Percentiles rank a stretch among this genome's conserved stretches.
Evolutionary conservation across 768 basidiomycete species (phyloP).

Genomic region (Myochromella boudieri): DNA sequence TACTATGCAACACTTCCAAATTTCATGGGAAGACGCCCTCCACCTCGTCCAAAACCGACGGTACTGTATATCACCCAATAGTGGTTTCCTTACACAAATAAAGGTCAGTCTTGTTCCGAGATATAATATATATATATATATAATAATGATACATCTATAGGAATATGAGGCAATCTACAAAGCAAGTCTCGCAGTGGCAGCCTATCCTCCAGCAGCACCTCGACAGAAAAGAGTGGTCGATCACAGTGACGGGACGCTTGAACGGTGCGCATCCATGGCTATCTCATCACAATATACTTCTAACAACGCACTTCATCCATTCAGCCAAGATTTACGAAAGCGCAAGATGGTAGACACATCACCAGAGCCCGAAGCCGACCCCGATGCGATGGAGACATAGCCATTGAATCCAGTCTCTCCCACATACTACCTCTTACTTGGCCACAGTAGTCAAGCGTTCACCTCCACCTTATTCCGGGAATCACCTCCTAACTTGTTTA

Average conservation of each 20-base stretch:
- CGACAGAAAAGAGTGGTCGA: slow-evolving; percentile 75
- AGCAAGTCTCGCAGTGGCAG: slow-evolving; percentile 68
- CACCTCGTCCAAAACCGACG: slow-evolving; percentile 87
- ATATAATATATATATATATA: neutral
- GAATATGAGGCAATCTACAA: slow-evolving; percentile 94
- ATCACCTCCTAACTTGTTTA: neutral
- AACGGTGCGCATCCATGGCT: slow-evolving; percentile 21
- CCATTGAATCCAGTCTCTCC: slow-evolving; percentile 4
- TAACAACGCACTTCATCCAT: slow-evolving; percentile 4
- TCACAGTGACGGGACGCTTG: slow-evolving; percentile 58
- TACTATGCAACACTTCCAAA: slow-evolving; percentile 80
- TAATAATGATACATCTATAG: slow-evolving; percentile 34
- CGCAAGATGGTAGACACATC: slow-evolving; percentile 39
- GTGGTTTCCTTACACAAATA: slow-evolving; percentile 89
- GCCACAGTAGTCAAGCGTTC: too few species aligned
- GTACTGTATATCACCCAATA: slow-evolving; percentile 92
- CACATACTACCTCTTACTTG: neutral
- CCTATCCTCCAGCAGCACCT: slow-evolving; percentile 49
- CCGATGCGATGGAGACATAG: slow-evolving; percentile 52
- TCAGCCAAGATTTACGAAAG: slow-evolving; percentile 48
- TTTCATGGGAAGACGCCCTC: slow-evolving; percentile 87
- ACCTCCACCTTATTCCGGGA: too few species aligned
- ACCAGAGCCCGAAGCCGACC: slow-evolving; percentile 31
- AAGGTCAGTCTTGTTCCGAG: slow-evolving; percentile 50
- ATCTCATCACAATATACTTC: neutral